These are phyloP conservation scores for Pseudozyma thailandica DNA, from an alignment of 1,284 basidiomycete species.

Conservation along the genomic window DNA sequence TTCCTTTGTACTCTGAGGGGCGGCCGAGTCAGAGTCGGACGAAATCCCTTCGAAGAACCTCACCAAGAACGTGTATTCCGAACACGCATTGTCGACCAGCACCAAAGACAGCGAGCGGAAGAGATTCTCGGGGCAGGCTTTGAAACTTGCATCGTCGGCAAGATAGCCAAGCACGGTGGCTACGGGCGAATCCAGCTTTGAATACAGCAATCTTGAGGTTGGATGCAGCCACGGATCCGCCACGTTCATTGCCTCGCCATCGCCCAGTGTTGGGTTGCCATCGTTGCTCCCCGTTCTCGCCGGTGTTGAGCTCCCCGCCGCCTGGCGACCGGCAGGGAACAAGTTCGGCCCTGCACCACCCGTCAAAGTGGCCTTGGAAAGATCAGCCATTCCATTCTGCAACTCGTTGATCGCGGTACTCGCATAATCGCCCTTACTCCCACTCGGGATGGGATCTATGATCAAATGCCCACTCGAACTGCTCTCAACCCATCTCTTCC, in stretches of 20 bases:
- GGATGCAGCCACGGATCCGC: conserved; percentile 50
- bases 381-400: conserved; percentile 14
- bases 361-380: conserved; percentile 2
- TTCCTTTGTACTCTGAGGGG: background rate
- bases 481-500: conserved; percentile 51
- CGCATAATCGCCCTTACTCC: background rate
- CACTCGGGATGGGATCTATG: conserved; percentile 4
- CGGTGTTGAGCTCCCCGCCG: conserved; percentile 2
- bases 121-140: conserved; percentile 59
- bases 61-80: conserved; percentile 64
- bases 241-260: conserved; percentile 2
- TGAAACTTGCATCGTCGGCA: conserved; percentile 54
- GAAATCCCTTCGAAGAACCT: conserved; percentile 57
- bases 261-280: background rate
- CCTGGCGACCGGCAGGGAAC: background rate
- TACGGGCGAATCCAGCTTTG: conserved; percentile 41
- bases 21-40: background rate
- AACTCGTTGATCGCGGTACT: background rate
- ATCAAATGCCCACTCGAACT: background rate
- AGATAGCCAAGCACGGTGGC: conserved; percentile 60
- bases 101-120: conserved; percentile 61
- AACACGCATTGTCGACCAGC: conserved; percentile 63
- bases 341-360: background rate
- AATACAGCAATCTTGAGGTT: conserved; percentile 39
- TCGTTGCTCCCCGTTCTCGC: conserved; percentile 8